Evolutionary conservation across 495 filamentous ascomycete genomes (phyloP).

Genomic region (Penicillium cataractarum): DNA sequence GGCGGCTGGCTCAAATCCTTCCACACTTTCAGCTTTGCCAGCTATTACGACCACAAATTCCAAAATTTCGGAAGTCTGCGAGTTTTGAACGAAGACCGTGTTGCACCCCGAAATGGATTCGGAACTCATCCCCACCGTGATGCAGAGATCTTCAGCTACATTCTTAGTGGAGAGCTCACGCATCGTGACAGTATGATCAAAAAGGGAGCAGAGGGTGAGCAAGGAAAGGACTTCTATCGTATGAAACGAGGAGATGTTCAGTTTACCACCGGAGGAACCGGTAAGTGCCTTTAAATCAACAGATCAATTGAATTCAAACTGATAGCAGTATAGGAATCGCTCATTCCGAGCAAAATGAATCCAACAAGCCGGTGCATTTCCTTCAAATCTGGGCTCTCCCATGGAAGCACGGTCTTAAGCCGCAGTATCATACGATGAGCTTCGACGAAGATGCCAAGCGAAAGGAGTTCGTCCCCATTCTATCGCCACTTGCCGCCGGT

Average conservation of each 20-base stretch:
- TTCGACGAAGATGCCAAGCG: conserved; percentile 71
- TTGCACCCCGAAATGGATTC: conserved; percentile 68
- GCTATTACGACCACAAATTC: conserved; percentile 68
- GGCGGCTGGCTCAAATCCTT: conserved; percentile 84
- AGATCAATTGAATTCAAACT: conserved; percentile 3
- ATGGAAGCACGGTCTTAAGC: conserved; percentile 67
- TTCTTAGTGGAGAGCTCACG: conserved; percentile 76
- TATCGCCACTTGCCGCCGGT: conserved; percentile 70
- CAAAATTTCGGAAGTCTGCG: conserved; percentile 69
- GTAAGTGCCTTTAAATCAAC: conserved; percentile 28
- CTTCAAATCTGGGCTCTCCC: conserved; percentile 82
- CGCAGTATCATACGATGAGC: conserved; percentile 69
- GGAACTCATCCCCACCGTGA: conserved; percentile 80
- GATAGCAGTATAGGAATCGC: conserved; percentile 58
- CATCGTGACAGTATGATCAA: conserved; percentile 77
- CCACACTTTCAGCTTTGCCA: conserved; percentile 81
- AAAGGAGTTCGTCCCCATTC: conserved; percentile 66
- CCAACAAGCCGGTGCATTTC: conserved; percentile 69
- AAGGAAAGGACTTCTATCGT: conserved; percentile 63
- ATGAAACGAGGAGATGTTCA: conserved; percentile 80
- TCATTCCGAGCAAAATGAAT: conserved; percentile 76
- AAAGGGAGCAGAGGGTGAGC: conserved; percentile 56
- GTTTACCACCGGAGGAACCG: conserved; percentile 78
- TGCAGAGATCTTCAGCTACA: conserved; percentile 84
- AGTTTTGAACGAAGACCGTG: conserved; percentile 83